These are phyloP conservation scores for Lolium rigidum DNA, from an alignment of 176 grass and related monocot genomes.

Conservation along the genomic window DNA sequence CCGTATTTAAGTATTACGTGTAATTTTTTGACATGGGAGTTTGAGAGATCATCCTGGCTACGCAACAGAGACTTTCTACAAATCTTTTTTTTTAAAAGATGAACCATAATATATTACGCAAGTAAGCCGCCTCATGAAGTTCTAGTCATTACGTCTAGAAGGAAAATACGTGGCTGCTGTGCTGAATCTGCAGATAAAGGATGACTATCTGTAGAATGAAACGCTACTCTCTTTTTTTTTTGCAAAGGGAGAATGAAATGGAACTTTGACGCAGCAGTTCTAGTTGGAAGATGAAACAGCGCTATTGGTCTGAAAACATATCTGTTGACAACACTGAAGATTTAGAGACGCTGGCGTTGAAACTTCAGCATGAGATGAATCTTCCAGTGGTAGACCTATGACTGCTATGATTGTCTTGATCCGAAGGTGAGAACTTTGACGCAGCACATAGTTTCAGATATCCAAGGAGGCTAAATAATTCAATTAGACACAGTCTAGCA, in stretches of 20 bases:
- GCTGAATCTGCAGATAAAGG: neutral
- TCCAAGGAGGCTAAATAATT: too few relatives aligned
- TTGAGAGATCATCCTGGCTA: too few relatives aligned
- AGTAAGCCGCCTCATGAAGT: too few relatives aligned
- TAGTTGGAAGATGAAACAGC: neutral
- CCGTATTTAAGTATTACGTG: neutral
- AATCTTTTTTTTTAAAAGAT: too few relatives aligned
- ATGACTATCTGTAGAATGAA: neutral
- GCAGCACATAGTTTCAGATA: too few relatives aligned
- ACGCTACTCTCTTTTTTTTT: neutral
- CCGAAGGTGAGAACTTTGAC: too few relatives aligned
- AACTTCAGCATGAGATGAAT: constrained; percentile 8
- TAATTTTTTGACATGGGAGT: too few relatives aligned
- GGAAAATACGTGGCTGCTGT: neutral
- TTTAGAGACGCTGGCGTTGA: neutral
- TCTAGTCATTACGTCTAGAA: neutral
- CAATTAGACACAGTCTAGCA: too few relatives aligned
- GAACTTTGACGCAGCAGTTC: neutral
- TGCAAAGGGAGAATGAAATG: too few relatives aligned
- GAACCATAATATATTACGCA: too few relatives aligned
- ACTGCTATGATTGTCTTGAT: neutral
- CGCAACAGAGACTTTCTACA: too few relatives aligned
- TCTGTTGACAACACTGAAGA: constrained; percentile 28
- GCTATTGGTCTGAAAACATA: neutral
- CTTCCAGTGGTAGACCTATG: neutral